Evolutionary conservation across 2,329 filamentous ascomycete genomes (phyloP), one percentile per base, ranked within the genome.

Genomic region (Juglanconis juglandina): DNA sequence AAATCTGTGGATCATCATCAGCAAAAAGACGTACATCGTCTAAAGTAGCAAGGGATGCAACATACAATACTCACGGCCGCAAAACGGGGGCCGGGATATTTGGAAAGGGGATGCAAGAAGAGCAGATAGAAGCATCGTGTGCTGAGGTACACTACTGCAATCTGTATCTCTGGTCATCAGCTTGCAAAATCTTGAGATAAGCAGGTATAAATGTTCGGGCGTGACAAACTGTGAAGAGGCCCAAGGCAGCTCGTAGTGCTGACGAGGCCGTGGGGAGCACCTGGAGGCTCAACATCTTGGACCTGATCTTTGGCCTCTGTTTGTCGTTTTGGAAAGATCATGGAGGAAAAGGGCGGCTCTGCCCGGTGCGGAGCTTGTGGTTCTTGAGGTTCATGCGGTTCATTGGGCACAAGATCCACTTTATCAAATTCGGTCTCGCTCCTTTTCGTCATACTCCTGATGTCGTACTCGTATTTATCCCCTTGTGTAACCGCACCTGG

Each of bases 41-140:
- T 6, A 17, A 8, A 30, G 13, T 13, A 5, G 8, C 3, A 11
- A 17, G 11, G 13, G 13, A 32, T 2, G 6, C 5, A 13, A 53
- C 44, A 44, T 46, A 39, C 53, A 30, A 42, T 49, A 9, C 13
- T 46, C 11, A 60, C 3, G 5, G 56, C 42, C 11, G 56, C 48
- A n/a, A 37, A 30, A 13, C 24, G 13, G 5, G 60, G 60, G 2
- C 60, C 60, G 24, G 60, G 60, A n/a, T 49, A 62, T 4, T 53
- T 62, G 47, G 57, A 48, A 24, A 62, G 53, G n/a, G 57, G 60
- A 39, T 62, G 60, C 6, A 56, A 62, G 47, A 44, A 62, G 37
- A 56, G 48, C 9, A 49, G 17, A 14, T 62, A 59, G 13, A 59
- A 34, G n/a, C 60, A 62, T 53, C 42, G 56, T 34, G 42, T n/a